phyloP scores from a whole-genome alignment of 2,329 filamentous ascomycete species.

The Cryoendolithus antarcticus region DNA sequence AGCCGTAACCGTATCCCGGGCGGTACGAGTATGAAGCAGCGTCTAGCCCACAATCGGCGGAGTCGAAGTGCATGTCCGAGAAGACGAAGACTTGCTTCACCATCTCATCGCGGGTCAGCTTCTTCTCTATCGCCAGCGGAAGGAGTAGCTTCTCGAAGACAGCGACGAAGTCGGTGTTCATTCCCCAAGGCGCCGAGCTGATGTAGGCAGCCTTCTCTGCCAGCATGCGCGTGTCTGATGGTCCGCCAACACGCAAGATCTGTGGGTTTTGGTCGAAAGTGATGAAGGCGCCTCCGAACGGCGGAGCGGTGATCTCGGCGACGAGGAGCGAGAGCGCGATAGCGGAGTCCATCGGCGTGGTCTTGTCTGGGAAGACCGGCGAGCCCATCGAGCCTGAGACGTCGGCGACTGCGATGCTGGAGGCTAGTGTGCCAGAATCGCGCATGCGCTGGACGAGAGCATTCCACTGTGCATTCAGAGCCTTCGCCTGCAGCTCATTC shows the following conservation, averaged over 20 bases:
- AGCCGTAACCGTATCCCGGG: conserved; percentile 19
- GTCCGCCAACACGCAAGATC: conserved; percentile 26
- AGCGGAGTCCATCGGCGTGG: conserved; percentile 39
- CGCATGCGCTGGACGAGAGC: conserved; percentile 45
- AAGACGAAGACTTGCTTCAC: conserved; percentile 53
- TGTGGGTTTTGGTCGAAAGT: conserved; percentile 36
- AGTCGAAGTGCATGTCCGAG: conserved; percentile 49
- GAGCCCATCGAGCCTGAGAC: conserved; percentile 42
- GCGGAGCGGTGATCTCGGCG: conserved; percentile 39
- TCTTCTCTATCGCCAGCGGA: conserved; percentile 39
- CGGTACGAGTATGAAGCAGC: background rate
- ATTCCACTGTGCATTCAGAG: conserved; percentile 43
- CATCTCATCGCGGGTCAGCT: conserved; percentile 45
- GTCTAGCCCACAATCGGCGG: conserved; percentile 12
- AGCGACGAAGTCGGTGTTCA: conserved; percentile 41
- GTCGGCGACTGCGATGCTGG: conserved; percentile 46
- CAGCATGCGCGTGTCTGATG: conserved; percentile 23
- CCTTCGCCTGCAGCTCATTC: conserved; percentile 20
- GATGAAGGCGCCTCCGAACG: conserved; percentile 44
- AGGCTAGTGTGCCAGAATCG: conserved; percentile 41
- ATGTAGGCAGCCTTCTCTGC: conserved; percentile 31
- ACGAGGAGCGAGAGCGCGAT: conserved; percentile 46
- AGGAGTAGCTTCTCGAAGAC: conserved; percentile 45
- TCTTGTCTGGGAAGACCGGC: conserved; percentile 33
- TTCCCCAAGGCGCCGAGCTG: conserved; percentile 23